Base-by-base conservation (phyloP, 2,329 filamentous ascomycete genomes). In the Diaporthe velutina region DNA sequence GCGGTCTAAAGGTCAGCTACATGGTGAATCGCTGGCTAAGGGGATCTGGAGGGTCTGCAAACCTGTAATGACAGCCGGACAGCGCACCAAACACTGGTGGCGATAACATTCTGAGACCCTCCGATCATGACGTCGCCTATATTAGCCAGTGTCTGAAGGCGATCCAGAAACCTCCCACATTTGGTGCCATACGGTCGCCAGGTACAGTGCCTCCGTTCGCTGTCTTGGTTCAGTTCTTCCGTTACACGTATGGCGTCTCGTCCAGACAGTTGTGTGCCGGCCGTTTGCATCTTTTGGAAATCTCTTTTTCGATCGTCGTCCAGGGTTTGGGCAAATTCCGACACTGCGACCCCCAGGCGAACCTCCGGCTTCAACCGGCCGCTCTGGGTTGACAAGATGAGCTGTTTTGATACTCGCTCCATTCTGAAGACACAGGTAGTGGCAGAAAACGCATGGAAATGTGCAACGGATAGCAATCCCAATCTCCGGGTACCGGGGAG, bases 151-250 rank as follows among this genome's bases (percentile, higher is more conserved):
- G 58, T 35, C 70, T 77, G 76, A n/a, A 76, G 45, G 25, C 60
- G 54, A 3, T 74, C 71, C 7, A 77, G 40, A n/a, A 77, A 71
- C 8, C 28, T 19, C 3, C 55, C 64, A 15, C 73, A 45, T 1
- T 61, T 73, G 7, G 73, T 77, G 6, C 58, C 76, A 13, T 70
- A 64, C 7, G 70, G 73, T 40, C 48, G 35, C 52, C 73, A 73
- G 9, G 55, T 17, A 42, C 30, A 50, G n/a, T 77, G 66, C n/a
- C 19, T 42, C 42, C 70, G 42, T 6, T 67, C 58, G 38, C 76
- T 73, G 71, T 76, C 70, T 35, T 67, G 70, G 45, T 76, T 75
- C 42, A 76, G 66, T 38, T 77, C 74, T 52, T 77, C 76, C 4
- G 76, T 76, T 7, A 77, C 12, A 3, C 42, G 60, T 45, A 77